phyloP scores from a whole-genome alignment of 2,329 filamentous ascomycete genomes.

The Colletotrichum shisoi region DNA sequence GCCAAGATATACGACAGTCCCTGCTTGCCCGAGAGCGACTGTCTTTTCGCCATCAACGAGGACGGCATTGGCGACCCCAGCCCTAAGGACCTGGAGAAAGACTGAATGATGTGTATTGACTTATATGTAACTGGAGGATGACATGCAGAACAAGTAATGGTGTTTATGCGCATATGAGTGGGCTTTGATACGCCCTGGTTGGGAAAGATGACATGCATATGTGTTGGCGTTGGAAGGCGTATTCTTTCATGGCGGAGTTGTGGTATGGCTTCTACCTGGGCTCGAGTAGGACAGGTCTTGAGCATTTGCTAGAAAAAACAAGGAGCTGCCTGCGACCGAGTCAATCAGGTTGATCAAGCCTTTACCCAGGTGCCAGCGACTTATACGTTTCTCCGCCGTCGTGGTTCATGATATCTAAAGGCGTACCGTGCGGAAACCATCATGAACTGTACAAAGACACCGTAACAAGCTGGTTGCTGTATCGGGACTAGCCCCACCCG shows the following conservation, averaged over 20 bases:
- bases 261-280: slow-evolving; percentile 12
- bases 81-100: slow-evolving; percentile 94
- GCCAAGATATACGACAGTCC: slow-evolving; percentile 99
- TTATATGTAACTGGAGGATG: background rate
- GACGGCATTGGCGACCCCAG: slow-evolving; percentile 95
- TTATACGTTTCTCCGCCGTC: background rate
- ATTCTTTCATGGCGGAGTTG: slow-evolving; percentile 21
- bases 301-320: slow-evolving; percentile 14
- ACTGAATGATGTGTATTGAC: slow-evolving; percentile 50
- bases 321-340: background rate
- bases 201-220: slow-evolving; percentile 42
- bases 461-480: slow-evolving; percentile 48
- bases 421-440: background rate
- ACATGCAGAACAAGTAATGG: background rate
- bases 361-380: no score
- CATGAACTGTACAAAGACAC: background rate
- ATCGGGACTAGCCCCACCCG: slow-evolving; percentile 47
- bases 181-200: slow-evolving; percentile 15
- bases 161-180: slow-evolving; percentile 31
- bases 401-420: slow-evolving; percentile 27
- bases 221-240: slow-evolving; percentile 45
- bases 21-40: slow-evolving; percentile 94
- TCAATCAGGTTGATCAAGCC: background rate
- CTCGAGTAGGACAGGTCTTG: background rate
- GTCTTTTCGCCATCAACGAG: slow-evolving; percentile 94